phyloP scores from a whole-genome alignment of 768 basidiomycete genomes.

The Termitomyces bulborhizus region DNA sequence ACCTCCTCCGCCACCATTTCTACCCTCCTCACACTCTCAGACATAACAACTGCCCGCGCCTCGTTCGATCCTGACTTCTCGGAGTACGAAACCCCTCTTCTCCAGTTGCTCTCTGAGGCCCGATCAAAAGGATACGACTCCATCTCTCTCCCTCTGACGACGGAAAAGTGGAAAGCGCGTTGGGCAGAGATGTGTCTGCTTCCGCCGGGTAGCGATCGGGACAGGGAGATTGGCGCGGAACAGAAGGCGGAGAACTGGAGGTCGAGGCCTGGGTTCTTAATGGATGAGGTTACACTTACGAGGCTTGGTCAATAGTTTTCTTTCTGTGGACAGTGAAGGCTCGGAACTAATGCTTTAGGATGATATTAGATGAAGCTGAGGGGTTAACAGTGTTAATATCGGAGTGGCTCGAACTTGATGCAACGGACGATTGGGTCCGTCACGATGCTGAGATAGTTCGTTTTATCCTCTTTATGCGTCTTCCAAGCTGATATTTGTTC shows the following conservation, averaged over 20 bases:
- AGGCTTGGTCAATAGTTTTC: slow-evolving; percentile 60
- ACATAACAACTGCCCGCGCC: slow-evolving; percentile 1
- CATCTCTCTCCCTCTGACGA: slow-evolving; percentile 86
- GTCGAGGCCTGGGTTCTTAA: slow-evolving; percentile 66
- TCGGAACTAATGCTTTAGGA: background rate
- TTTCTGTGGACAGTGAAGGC: background rate
- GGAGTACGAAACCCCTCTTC: slow-evolving; percentile 39
- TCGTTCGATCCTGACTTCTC: background rate
- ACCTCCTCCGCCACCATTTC: slow-evolving; percentile 21
- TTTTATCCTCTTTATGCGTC: slow-evolving; percentile 2
- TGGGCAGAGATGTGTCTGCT: slow-evolving; percentile 89
- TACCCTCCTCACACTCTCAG: slow-evolving; percentile 8
- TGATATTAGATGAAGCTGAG: slow-evolving; percentile 61
- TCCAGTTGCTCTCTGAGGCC: slow-evolving; percentile 45
- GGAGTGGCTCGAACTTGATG: slow-evolving; percentile 95
- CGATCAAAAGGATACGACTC: slow-evolving; percentile 66
- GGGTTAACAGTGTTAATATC: slow-evolving; percentile 72
- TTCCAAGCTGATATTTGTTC: background rate
- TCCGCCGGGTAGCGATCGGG: slow-evolving; percentile 36
- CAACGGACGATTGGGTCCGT: slow-evolving; percentile 87
- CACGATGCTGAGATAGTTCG: slow-evolving; percentile 94
- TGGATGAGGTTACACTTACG: slow-evolving; percentile 86
- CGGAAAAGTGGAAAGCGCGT: slow-evolving; percentile 74
- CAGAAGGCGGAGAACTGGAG: slow-evolving; percentile 84
- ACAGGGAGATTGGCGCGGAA: slow-evolving; percentile 38